A percentile compares a stretch with the other conserved stretches of the same genome.
Evolutionary conservation across 2,329 filamentous ascomycete genomes (phyloP).

Genomic region (Lasiodiplodia gonubiensis): DNA sequence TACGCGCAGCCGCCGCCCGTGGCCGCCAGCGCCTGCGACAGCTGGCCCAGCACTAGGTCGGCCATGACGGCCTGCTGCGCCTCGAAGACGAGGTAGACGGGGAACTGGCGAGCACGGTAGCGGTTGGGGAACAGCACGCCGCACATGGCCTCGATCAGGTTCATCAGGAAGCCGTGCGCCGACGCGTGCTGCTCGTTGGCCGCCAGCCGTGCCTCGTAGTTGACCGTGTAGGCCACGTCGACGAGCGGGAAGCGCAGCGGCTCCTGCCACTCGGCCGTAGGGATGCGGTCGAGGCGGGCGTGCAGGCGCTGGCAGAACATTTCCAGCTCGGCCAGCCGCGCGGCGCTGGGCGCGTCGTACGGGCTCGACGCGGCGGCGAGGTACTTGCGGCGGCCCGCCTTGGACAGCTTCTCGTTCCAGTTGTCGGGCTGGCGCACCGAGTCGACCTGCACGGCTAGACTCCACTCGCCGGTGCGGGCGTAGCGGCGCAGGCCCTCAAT

Average conservation of each 20-base stretch:
- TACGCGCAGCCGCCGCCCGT: conserved; percentile 28
- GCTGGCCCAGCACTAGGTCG: conserved; percentile 22
- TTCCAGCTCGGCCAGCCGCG: conserved; percentile 26
- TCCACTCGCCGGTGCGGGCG: conserved; percentile 28
- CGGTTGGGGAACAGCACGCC: conserved; percentile 19
- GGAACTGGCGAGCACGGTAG: conserved; percentile 16
- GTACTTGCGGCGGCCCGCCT: conserved; percentile 28
- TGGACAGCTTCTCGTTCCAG: conserved; percentile 27
- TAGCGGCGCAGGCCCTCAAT: conserved; percentile 28
- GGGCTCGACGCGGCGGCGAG: neutral
- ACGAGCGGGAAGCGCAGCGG: conserved; percentile 30
- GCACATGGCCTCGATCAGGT: conserved; percentile 28
- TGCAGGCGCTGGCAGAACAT: conserved; percentile 28
- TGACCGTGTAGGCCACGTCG: conserved; percentile 28
- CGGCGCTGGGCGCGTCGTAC: conserved; percentile 9
- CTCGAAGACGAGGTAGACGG: conserved; percentile 29
- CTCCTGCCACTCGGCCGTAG: conserved; percentile 16
- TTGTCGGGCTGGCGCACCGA: neutral
- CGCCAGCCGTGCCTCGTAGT: conserved; percentile 22
- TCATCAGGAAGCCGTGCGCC: conserved; percentile 20
- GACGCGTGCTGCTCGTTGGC: conserved; percentile 20
- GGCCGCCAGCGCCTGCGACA: conserved; percentile 24
- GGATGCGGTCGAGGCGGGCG: conserved; percentile 27
- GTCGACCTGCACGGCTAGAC: conserved; percentile 23
- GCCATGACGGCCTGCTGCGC: conserved; percentile 30